phyloP scores from a whole-genome alignment of 441 rosid species.

The Gossypium schwendimanii region DNA sequence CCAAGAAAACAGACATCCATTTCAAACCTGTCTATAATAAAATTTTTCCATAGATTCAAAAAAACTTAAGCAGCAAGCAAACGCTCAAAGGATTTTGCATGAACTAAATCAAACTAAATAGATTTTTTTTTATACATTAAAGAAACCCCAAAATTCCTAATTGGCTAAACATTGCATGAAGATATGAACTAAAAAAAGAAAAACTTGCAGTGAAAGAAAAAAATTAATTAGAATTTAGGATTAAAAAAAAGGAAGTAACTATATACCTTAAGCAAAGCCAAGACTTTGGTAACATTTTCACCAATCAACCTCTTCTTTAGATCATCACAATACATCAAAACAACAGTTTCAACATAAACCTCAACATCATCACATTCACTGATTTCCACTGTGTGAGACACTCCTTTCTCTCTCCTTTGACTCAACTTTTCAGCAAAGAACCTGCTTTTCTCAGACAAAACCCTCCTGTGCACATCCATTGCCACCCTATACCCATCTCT shows the following conservation, averaged over 20 bases:
- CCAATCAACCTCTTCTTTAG: constrained; percentile 64
- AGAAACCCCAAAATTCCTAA: not conserved
- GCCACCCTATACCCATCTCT: constrained; percentile 62
- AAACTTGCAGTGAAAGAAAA: not conserved
- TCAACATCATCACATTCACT: constrained; percentile 89
- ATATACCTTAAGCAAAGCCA: constrained; percentile 80
- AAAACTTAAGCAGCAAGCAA: not conserved
- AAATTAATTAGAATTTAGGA: not conserved
- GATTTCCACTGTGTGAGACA: constrained; percentile 80
- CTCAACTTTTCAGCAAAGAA: constrained; percentile 70
- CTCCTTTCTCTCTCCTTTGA: constrained; percentile 48
- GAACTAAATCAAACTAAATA: not conserved
- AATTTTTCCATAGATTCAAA: not conserved
- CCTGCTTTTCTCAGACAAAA: constrained; percentile 65
- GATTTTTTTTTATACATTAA: not conserved
- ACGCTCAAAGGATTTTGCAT: not conserved
- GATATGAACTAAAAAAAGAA: not conserved
- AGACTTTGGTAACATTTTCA: constrained; percentile 54
- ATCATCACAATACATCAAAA: constrained; percentile 81
- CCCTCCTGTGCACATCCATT: constrained; percentile 64
- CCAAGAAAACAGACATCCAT: constrained; percentile 3
- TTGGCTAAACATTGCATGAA: not conserved
- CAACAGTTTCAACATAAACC: constrained; percentile 77
- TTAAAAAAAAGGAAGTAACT: not conserved
- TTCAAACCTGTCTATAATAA: not conserved